Percentiles rank a stretch among this genome's conserved stretches.
Conservation (phyloP, 306 rosid genomes). For the Cucumis sativus region DNA sequence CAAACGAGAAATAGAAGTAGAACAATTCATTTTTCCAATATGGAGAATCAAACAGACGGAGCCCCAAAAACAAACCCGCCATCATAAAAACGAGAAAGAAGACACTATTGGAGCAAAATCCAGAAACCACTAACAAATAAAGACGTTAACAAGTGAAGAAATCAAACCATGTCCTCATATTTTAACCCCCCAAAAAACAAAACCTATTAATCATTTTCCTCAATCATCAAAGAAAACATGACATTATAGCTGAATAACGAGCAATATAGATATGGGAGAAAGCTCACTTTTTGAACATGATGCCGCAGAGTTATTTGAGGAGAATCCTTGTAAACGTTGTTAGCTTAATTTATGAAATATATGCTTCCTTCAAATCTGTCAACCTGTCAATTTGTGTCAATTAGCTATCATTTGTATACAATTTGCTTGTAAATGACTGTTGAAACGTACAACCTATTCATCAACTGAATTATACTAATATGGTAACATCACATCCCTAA, state of each 20-base stretch:
- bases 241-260: background rate
- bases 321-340: background rate
- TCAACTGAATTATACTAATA: too few species aligned
- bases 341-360: too few species aligned
- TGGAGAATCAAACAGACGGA: background rate
- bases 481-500: too few species aligned
- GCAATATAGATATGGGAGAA: background rate
- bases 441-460: too few species aligned
- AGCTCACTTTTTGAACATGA: slow-evolving; percentile 16
- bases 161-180: background rate
- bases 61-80: background rate
- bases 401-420: too few species aligned
- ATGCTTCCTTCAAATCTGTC: too few species aligned
- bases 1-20: background rate
- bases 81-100: background rate
- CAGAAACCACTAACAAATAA: background rate
- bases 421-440: too few species aligned
- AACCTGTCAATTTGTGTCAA: too few species aligned
- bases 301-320: background rate
- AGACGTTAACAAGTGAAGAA: background rate
- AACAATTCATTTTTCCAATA: background rate
- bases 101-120: background rate
- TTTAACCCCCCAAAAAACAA: background rate
- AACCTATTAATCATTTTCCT: background rate
- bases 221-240: background rate